These are phyloP conservation scores for Yamadazyma kanchanaburiensis DNA, from an alignment of 1,139 yeast species.

Conservation along the genomic window DNA sequence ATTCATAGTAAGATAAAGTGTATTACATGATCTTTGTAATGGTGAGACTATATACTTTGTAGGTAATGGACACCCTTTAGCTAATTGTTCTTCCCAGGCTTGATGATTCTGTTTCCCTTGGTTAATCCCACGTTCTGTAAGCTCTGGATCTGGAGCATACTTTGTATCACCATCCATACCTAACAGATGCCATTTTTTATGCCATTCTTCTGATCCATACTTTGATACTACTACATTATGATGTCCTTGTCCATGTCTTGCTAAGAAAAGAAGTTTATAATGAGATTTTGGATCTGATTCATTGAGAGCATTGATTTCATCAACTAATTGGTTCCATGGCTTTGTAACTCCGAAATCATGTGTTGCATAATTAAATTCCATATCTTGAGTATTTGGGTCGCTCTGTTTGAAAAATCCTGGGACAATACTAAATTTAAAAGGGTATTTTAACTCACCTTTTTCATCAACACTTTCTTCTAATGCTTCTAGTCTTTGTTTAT, in stretches of 20 bases:
- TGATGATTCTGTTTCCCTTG: conserved; percentile 44
- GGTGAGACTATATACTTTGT: conserved; percentile 59
- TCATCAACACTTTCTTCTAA: conserved; percentile 22
- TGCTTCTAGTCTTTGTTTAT: conserved; percentile 10
- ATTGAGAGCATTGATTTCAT: conserved; percentile 20
- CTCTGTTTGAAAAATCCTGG: conserved; percentile 54
- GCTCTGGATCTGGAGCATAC: conserved; percentile 69
- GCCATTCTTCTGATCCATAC: conserved; percentile 62
- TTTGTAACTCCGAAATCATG: conserved; percentile 46
- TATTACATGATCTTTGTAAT: conserved; percentile 59
- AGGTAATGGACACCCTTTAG: conserved; percentile 54
- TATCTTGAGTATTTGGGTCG: conserved; percentile 42
- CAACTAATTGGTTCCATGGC: conserved; percentile 49
- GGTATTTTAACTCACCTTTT: conserved; percentile 8
- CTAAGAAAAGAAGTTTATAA: conserved; percentile 60
- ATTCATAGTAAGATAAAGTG: conserved; percentile 58
- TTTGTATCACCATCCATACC: conserved; percentile 52
- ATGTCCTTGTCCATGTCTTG: conserved; percentile 79
- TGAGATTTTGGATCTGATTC: conserved; percentile 24
- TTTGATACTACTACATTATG: conserved; percentile 61
- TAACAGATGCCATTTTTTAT: conserved; percentile 53
- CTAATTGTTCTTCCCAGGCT: conserved; percentile 45
- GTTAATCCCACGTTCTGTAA: conserved; percentile 55
- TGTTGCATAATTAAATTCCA: conserved; percentile 42
- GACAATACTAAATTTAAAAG: conserved; percentile 46